phyloP scores from a whole-genome alignment of 2,329 filamentous ascomycete species.

The Huntiella savannae region DNA sequence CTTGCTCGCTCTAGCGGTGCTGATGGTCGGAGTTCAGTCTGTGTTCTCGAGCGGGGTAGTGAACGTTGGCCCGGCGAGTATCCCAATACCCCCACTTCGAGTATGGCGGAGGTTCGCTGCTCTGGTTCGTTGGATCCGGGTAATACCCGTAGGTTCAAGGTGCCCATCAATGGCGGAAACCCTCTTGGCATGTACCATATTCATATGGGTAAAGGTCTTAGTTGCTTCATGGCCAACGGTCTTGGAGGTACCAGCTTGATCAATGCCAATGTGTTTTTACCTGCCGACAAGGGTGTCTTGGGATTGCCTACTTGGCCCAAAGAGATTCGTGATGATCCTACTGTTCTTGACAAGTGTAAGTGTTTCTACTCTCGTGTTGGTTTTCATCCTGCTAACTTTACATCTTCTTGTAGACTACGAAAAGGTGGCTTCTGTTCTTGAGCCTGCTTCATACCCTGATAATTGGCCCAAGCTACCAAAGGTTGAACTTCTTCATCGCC shows the following conservation, averaged over 20 bases:
- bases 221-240: slow-evolving; percentile 41
- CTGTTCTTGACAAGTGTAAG: slow-evolving; percentile 30
- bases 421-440: slow-evolving; percentile 33
- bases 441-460: slow-evolving; percentile 38
- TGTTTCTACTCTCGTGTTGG: not conserved
- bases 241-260: slow-evolving; percentile 47
- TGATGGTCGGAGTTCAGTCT: slow-evolving; percentile 31
- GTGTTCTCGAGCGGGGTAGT: slow-evolving; percentile 42
- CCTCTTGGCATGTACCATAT: slow-evolving; percentile 45
- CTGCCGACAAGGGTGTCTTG: slow-evolving; percentile 36
- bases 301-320: slow-evolving; percentile 36
- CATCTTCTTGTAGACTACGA: slow-evolving; percentile 29
- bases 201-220: slow-evolving; percentile 43
- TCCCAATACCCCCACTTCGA: slow-evolving; percentile 28
- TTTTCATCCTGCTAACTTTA: not conserved
- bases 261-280: slow-evolving; percentile 48
- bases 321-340: slow-evolving; percentile 29
- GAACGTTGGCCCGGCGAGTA: slow-evolving; percentile 51
- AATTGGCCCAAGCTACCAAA: slow-evolving; percentile 40
- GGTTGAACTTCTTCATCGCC: slow-evolving; percentile 34
- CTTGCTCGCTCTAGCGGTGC: slow-evolving; percentile 32
- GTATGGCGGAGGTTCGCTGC: slow-evolving; percentile 32
- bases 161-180: slow-evolving; percentile 28
- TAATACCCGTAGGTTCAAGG: slow-evolving; percentile 19
- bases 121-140: slow-evolving; percentile 32